Base-by-base conservation (phyloP, 208 protist genomes). In the Dictyostelium gargantuum region DNA sequence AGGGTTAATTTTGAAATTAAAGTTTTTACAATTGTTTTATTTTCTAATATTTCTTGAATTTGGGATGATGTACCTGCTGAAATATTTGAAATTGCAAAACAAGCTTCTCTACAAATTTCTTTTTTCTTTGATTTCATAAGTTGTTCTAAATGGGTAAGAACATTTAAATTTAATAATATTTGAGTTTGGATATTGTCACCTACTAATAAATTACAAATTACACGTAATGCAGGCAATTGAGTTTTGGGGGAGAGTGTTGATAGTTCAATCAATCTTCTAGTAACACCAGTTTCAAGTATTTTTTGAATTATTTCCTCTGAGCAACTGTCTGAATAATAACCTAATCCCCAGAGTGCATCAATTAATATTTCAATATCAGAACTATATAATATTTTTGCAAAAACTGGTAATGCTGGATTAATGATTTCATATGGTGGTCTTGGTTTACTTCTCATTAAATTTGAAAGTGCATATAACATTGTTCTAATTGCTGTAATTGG, bases 11-110 rank as follows among this genome's bases (percentile, higher is more conserved):
- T n/a, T n/a, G n/a, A n/a, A n/a, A n/a, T n/a, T n/a, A n/a, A n/a
- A n/a, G n/a, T n/a, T n/a, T n/a, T n/a, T n/a, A n/a, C n/a, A n/a
- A n/a, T n/a, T n/a, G n/a, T n/a, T 80, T 97, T 96, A 32, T 99
- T 98, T 52, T 99, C 98, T 50, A 98, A 97, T 91, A 99, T 95
- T 2, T 92, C 38, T 73, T 99, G 97, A 63, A 99, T 98, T 96
- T 99, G 99, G 15, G 96, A 79, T 3, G 84, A 44, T 91, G 91
- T 98, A 58, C 99, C 99, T 0, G 99, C 98, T 26, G 98, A 98
- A 73, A 99, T 99, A 96, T 99, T 99, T 3, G 98, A 99, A 66
- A 99, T 96, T 4, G 98, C 98, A 98, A 99, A 99, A 95, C 98
- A 99, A 32, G 98, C 97, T 94, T 99, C 99, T 95, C 99, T 99